Conservation (phyloP, 345 rosid genomes). For the Brassica juncea region DNA sequence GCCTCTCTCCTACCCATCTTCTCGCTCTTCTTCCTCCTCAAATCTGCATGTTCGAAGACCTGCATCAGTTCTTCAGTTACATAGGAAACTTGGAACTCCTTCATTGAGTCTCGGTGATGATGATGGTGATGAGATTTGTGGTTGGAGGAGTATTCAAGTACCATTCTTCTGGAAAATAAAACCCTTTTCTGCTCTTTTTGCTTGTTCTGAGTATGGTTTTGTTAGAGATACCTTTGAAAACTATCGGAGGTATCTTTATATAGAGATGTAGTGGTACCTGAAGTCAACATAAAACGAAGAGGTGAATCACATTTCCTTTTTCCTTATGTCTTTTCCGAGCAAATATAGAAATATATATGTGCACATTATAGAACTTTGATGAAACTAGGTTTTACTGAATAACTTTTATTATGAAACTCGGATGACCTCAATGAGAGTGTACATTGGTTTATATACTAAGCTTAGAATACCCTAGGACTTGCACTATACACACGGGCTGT, state of each 20-base stretch:
- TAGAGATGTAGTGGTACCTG: not conserved
- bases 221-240: conserved; percentile 7
- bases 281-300: conserved; percentile 1
- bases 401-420: no score
- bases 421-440: no score
- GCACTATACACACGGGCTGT: no score
- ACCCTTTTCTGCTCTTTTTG: conserved; percentile 5
- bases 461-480: no score
- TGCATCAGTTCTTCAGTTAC: conserved; percentile 24
- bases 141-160: conserved; percentile 24
- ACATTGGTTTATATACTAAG: no score
- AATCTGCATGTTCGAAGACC: conserved; percentile 15
- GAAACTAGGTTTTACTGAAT: no score
- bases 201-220: conserved; percentile 5
- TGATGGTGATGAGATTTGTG: conserved; percentile 33
- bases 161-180: conserved; percentile 13
- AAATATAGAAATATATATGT: not conserved
- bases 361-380: not conserved
- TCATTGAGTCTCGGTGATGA: conserved; percentile 18
- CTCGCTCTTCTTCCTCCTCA: conserved; percentile 32
- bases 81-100: conserved; percentile 19
- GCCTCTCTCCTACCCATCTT: conserved; percentile 10
- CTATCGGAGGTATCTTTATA: conserved; percentile 18
- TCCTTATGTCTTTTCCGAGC: conserved; percentile 21
- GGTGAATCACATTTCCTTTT: conserved; percentile 20